These are phyloP conservation scores for Tolypocladium cylindrosporum DNA, from an alignment of 2,329 filamentous ascomycete species.

Conservation along the genomic window DNA sequence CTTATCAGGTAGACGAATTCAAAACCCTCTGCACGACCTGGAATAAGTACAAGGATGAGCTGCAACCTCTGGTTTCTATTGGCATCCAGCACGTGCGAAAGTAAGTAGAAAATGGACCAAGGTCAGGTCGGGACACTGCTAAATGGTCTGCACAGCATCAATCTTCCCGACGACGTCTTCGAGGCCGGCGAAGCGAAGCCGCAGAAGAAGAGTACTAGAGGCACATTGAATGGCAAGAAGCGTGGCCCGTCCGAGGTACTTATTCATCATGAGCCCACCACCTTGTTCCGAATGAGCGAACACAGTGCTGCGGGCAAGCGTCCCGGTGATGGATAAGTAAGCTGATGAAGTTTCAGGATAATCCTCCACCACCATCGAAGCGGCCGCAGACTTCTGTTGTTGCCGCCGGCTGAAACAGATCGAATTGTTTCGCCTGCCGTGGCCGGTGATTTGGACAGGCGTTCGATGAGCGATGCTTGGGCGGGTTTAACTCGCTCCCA, in stretches of 20 bases:
- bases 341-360: conserved; percentile 23
- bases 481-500: conserved; percentile 2
- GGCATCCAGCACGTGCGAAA: conserved; percentile 77
- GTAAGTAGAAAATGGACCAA: conserved; percentile 38
- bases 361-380: conserved; percentile 26
- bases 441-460: conserved; percentile 4
- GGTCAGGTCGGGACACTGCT: background rate
- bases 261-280: conserved; percentile 9
- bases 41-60: conserved; percentile 63
- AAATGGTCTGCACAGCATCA: conserved; percentile 48
- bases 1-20: conserved; percentile 77
- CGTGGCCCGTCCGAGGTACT: conserved; percentile 37
- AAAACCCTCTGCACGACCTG: conserved; percentile 71
- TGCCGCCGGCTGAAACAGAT: conserved; percentile 21
- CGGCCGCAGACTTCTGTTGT: conserved; percentile 31
- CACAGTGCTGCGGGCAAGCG: conserved; percentile 1
- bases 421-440: background rate
- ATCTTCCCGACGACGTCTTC: conserved; percentile 86
- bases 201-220: conserved; percentile 41
- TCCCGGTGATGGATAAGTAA: conserved; percentile 4
- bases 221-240: conserved; percentile 32
- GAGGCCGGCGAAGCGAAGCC: conserved; percentile 66
- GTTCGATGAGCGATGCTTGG: conserved; percentile 4
- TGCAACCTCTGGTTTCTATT: conserved; percentile 53
- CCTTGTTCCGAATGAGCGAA: conserved; percentile 2